phyloP scores from a whole-genome alignment of 768 basidiomycete genomes.

The Leccinum imitatum region DNA sequence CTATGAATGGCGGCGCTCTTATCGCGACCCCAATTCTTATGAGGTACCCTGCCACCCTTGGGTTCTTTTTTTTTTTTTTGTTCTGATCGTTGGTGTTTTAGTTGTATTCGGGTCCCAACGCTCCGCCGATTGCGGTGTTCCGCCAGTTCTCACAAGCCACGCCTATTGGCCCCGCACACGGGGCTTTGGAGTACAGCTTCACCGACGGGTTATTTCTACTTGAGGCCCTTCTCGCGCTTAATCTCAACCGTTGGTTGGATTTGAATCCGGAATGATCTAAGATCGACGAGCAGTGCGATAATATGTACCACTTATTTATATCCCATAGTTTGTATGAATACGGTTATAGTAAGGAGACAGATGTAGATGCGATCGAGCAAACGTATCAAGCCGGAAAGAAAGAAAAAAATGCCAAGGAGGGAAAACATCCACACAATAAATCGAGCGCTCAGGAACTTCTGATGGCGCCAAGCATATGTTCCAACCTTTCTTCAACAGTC shows the following conservation, averaged over 20 bases:
- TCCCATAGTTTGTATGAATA: slow-evolving; percentile 34
- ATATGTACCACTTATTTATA: slow-evolving; percentile 31
- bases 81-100: slow-evolving; percentile 24
- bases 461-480: slow-evolving; percentile 60
- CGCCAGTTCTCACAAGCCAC: slow-evolving; percentile 52
- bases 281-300: slow-evolving; percentile 16
- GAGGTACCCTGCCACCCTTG: slow-evolving; percentile 46
- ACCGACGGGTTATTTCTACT: slow-evolving; percentile 57
- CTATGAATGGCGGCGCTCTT: slow-evolving; percentile 65
- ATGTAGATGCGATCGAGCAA: slow-evolving; percentile 20
- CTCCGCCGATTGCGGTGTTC: slow-evolving; percentile 54
- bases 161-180: slow-evolving; percentile 63
- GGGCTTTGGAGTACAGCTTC: slow-evolving; percentile 63
- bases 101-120: slow-evolving; percentile 50
- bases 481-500: slow-evolving; percentile 75
- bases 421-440: slow-evolving; percentile 24
- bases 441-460: slow-evolving; percentile 31
- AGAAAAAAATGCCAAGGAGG: slow-evolving; percentile 5
- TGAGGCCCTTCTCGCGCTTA: slow-evolving; percentile 63
- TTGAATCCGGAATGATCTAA: slow-evolving; percentile 39
- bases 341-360: slow-evolving; percentile 27
- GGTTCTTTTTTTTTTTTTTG: slow-evolving; percentile 1
- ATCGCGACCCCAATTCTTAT: slow-evolving; percentile 50
- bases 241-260: slow-evolving; percentile 76
- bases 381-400: slow-evolving; percentile 12